phyloP scores from a whole-genome alignment of 2,329 filamentous ascomycete genomes.

The Chaetomium sp. region DNA sequence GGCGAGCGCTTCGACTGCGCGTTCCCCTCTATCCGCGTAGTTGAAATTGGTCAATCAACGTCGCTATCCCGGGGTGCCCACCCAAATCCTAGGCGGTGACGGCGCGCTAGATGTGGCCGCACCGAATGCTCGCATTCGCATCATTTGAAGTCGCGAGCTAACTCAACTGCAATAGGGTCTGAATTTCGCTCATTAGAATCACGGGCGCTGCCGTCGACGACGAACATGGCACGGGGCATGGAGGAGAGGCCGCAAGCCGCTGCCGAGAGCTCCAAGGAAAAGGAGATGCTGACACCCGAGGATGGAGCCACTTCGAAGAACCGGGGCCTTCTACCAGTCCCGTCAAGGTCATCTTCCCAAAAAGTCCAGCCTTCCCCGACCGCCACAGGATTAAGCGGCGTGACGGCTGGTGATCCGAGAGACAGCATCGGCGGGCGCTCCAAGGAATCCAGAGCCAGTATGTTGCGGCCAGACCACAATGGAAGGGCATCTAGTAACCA shows the following conservation, averaged over 20 bases:
- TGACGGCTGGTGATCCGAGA: slow-evolving; percentile 59
- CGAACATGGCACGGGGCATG: slow-evolving; percentile 39
- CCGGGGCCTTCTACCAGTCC: slow-evolving; percentile 58
- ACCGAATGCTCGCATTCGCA: background rate
- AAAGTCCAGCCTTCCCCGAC: slow-evolving; percentile 62
- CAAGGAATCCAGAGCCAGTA: slow-evolving; percentile 66
- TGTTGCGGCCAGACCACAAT: slow-evolving; percentile 64
- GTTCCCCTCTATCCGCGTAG: slow-evolving; percentile 1
- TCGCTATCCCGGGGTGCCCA: background rate
- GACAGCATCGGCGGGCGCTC: slow-evolving; percentile 66
- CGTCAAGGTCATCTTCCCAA: slow-evolving; percentile 64
- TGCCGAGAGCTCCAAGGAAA: slow-evolving; percentile 49
- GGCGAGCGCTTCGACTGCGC: background rate
- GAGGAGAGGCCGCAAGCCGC: slow-evolving; percentile 42
- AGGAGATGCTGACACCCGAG: slow-evolving; percentile 46
- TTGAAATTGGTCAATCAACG: slow-evolving; percentile 11
- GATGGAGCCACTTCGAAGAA: slow-evolving; percentile 51
- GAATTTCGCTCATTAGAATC: slow-evolving; percentile 11
- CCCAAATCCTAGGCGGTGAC: background rate
- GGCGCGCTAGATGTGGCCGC: background rate
- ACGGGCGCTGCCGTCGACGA: slow-evolving; percentile 7
- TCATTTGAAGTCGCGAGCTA: slow-evolving; percentile 7
- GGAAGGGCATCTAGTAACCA: slow-evolving; percentile 69
- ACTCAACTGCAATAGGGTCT: slow-evolving; percentile 10
- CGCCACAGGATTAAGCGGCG: slow-evolving; percentile 61